Evolutionary conservation across 441 rosid genomes (phyloP).

Genomic region (Euphorbia celastroides): DNA sequence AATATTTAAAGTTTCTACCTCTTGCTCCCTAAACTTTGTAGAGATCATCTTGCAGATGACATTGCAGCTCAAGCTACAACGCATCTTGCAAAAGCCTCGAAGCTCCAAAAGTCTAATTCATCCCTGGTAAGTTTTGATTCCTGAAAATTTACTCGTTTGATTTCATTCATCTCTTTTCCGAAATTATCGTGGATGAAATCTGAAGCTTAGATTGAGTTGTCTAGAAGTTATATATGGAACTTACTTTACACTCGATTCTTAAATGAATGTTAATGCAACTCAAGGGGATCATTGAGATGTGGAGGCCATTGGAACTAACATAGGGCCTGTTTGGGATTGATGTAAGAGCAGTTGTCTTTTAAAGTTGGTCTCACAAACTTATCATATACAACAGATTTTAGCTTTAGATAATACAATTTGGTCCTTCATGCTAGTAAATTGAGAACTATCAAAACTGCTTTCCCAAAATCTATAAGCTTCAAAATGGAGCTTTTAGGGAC

Average conservation of each 20-base stretch:
- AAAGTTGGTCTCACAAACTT: too few species aligned
- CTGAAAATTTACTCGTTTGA: background rate
- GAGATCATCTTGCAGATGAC: constrained; percentile 41
- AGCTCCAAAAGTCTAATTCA: constrained; percentile 64
- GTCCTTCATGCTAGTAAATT: too few species aligned
- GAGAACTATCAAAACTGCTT: too few species aligned
- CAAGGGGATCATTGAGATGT: background rate
- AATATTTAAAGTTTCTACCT: background rate
- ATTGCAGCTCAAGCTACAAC: constrained; percentile 47
- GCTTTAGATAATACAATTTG: too few species aligned
- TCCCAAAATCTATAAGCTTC: too few species aligned
- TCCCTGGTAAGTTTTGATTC: constrained; percentile 50
- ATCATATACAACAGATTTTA: too few species aligned
- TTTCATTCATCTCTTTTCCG: background rate
- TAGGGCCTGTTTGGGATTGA: too few species aligned
- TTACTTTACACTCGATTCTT: background rate
- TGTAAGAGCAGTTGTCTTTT: too few species aligned
- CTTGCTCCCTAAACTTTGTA: background rate
- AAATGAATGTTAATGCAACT: background rate
- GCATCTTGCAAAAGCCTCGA: constrained; percentile 56
- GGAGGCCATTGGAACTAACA: background rate
- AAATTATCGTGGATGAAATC: background rate
- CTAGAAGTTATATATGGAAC: background rate
- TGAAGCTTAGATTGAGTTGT: background rate
- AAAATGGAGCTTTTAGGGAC: too few species aligned